Percentiles rank a stretch among this genome's conserved stretches.
These are phyloP conservation scores for Starmerella apicola DNA, from an alignment of 805 yeast genomes.

Conservation along the genomic window DNA sequence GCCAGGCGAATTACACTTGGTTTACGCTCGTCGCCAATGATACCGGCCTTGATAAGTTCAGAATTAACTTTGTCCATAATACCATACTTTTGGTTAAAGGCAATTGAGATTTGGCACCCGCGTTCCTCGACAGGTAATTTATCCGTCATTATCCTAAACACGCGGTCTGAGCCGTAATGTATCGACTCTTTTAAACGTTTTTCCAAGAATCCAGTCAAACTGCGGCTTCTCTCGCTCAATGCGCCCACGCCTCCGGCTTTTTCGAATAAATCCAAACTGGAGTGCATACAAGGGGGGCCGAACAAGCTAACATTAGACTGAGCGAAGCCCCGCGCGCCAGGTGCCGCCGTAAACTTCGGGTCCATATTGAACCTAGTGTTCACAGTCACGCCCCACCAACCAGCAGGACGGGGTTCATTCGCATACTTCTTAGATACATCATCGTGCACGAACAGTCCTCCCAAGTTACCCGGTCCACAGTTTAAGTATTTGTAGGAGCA, in stretches of 20 bases:
- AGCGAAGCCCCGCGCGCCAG: slow-evolving; percentile 77
- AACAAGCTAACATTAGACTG: slow-evolving; percentile 85
- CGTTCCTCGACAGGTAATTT: slow-evolving; percentile 36
- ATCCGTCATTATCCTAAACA: slow-evolving; percentile 67
- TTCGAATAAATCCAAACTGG: slow-evolving; percentile 51
- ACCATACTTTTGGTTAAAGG: slow-evolving; percentile 34
- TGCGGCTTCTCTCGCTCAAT: slow-evolving; percentile 44
- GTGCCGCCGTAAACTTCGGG: slow-evolving; percentile 63
- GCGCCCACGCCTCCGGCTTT: slow-evolving; percentile 49
- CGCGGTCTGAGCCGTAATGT: slow-evolving; percentile 32
- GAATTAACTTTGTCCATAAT: slow-evolving; percentile 50
- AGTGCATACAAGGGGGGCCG: slow-evolving; percentile 61
- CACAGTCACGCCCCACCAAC: slow-evolving; percentile 94
- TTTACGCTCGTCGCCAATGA: slow-evolving; percentile 76
- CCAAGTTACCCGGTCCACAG: slow-evolving; percentile 89
- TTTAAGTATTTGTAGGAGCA: slow-evolving; percentile 87
- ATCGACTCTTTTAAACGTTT: slow-evolving; percentile 35
- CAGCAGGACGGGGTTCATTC: slow-evolving; percentile 60
- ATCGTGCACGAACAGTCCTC: slow-evolving; percentile 70
- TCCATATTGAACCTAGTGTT: slow-evolving; percentile 64
- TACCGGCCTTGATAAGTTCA: slow-evolving; percentile 41
- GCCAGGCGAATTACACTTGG: slow-evolving; percentile 88
- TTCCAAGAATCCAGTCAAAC: slow-evolving; percentile 47
- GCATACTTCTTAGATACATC: slow-evolving; percentile 11
- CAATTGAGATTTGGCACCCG: slow-evolving; percentile 75